Conservation (phyloP, 2,329 filamentous ascomycete species). For the Trichoderma sp. region DNA sequence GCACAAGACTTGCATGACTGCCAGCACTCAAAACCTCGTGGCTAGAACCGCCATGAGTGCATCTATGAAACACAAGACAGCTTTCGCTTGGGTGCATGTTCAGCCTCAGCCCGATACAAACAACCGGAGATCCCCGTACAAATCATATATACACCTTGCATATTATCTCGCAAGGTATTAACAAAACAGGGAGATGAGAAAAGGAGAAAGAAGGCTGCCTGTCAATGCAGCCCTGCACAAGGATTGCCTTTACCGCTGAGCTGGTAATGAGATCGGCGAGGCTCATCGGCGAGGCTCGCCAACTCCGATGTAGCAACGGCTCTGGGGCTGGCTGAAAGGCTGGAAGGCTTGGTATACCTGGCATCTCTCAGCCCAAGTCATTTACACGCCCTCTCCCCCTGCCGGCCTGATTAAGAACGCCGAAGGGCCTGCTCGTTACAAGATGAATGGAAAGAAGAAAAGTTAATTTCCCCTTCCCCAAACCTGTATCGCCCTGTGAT, state of each 20-base stretch:
- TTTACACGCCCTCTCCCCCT: neutral
- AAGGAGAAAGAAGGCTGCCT: neutral
- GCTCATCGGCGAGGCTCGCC: constrained; percentile 1
- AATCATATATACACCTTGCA: neutral
- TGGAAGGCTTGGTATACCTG: neutral
- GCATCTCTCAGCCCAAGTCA: neutral
- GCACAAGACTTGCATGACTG: neutral
- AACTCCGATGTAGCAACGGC: neutral
- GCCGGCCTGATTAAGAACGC: neutral
- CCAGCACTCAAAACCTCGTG: neutral
- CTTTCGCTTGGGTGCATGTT: neutral
- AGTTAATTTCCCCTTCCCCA: neutral
- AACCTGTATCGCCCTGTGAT: neutral
- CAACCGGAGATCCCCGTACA: neutral
- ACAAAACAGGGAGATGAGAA: neutral
- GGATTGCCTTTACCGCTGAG: neutral
- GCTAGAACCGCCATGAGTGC: neutral
- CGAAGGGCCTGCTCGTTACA: neutral
- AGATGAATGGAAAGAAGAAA: neutral
- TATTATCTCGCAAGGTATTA: neutral
- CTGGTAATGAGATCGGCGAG: constrained; percentile 12
- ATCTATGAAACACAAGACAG: neutral
- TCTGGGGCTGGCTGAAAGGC: constrained; percentile 3
- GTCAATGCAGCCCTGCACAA: neutral
- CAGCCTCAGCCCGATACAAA: neutral